Percentiles rank a stretch among this genome's conserved stretches.
Conservation (phyloP, 2,329 filamentous ascomycete species). For the Sclerotinia minor region DNA sequence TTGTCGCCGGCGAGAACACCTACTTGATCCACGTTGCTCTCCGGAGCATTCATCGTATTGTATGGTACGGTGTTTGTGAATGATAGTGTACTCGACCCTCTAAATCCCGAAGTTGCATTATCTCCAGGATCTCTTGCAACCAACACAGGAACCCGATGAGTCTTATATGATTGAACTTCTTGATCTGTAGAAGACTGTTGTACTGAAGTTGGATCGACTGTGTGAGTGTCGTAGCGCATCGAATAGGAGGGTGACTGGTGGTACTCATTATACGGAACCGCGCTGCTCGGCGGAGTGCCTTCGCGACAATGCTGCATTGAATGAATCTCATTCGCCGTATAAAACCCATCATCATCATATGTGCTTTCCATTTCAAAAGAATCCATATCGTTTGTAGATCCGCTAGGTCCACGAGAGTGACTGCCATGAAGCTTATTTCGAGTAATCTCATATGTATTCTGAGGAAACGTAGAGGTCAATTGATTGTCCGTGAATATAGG, state of each 20-base stretch:
- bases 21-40: not conserved
- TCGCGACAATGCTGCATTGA: too few relatives aligned
- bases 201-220: not conserved
- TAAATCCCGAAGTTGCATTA: not conserved
- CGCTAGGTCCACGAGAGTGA: not conserved
- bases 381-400: not conserved
- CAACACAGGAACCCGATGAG: not conserved
- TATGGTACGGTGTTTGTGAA: not conserved
- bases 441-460: not conserved
- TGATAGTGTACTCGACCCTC: not conserved
- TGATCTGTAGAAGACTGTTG: not conserved
- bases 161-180: not conserved
- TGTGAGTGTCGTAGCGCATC: not conserved
- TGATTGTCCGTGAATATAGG: not conserved
- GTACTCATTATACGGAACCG: not conserved
- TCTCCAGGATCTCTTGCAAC: not conserved
- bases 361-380: slow-evolving; percentile 6
- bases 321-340: not conserved
- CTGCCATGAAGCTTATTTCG: slow-evolving; percentile 1
- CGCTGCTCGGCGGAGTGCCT: not conserved
- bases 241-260: not conserved
- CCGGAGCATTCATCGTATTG: not conserved
- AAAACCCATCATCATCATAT: not conserved
- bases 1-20: not conserved
- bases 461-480: not conserved